Base-by-base conservation (phyloP, 2,329 filamentous ascomycete species). In the Fusarium tricinctum region DNA sequence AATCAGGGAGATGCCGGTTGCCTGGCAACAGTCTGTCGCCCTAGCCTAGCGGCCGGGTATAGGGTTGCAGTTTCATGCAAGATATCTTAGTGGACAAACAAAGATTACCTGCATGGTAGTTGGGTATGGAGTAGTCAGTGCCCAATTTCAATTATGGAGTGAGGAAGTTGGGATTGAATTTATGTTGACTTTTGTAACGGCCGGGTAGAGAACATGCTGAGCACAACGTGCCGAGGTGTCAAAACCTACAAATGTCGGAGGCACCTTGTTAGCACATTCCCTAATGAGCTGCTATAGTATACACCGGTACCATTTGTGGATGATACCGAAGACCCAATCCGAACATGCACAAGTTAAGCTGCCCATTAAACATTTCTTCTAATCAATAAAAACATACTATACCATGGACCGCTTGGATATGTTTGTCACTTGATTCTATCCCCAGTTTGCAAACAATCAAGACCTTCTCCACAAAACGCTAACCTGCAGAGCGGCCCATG, bases 1-100 rank as follows among this genome's bases (percentile, higher is more conserved):
- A 80, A 79, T 78, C 69, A 78, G 66, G 44, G 56, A 53, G 52
- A 26, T 65, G 46, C 57, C 52, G 71, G 75, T 78, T 78, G 75
- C 73, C 66, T 67, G 70, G 74, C 77, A 79, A 79, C 78, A n/a
- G 55, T 44, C 9, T 17, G 33, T 44, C 44, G 45, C 38, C 26
- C 39, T 22, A 52, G 23, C n/a, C 57, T 68, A 54, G 66, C 40
- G 50, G 50, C 61, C 44, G 32, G 45, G 59, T 51, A 23, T 64
- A 64, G 45, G 45, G 61, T 59, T 64, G 59, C 59, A 64, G 39
- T 64, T 38, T 64, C 39, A 63, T 58, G 60, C 30, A 45, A 35
- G 33, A 46, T 51, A 61, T 26, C 30, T 20, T 43, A 17, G 13
- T 47, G n/a, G 28, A 39, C 33, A 44, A 39, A 35, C 26, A 28